Conservation (phyloP, 305 asterid genomes). For the Rubia tinctorum region DNA sequence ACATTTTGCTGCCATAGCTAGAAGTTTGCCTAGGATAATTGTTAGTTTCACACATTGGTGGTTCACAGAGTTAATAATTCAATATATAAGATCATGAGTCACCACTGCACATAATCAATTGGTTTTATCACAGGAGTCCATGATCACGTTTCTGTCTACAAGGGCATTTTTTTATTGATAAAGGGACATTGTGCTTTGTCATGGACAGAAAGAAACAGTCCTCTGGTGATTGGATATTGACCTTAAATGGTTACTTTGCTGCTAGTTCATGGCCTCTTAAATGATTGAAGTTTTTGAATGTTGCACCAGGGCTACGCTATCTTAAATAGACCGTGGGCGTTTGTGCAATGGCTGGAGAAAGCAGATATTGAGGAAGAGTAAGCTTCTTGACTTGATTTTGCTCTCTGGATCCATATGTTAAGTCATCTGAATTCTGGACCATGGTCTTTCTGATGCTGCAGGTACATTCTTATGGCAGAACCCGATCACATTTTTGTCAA, state of each 20-base stretch:
- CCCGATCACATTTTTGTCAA: too few relatives aligned
- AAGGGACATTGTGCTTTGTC: background rate
- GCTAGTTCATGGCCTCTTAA: background rate
- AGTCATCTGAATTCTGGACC: slow-evolving; percentile 36
- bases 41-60: background rate
- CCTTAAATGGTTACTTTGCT: background rate
- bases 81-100: too few relatives aligned
- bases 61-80: background rate
- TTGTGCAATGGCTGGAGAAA: slow-evolving; percentile 96
- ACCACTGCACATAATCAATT: too few relatives aligned
- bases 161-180: background rate
- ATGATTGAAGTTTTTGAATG: background rate
- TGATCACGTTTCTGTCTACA: background rate
- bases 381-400: slow-evolving; percentile 38
- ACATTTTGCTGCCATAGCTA: background rate
- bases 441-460: slow-evolving; percentile 45
- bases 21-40: background rate
- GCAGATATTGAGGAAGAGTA: slow-evolving; percentile 94
- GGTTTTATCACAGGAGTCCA: too few relatives aligned
- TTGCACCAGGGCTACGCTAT: slow-evolving; percentile 76
- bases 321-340: slow-evolving; percentile 96
- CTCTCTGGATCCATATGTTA: slow-evolving; percentile 12
- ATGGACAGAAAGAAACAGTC: background rate
- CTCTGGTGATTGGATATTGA: background rate
- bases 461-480: slow-evolving; percentile 54